These are phyloP conservation scores for Prosopis cineraria DNA, from an alignment of 306 rosid species.

Conservation along the genomic window DNA sequence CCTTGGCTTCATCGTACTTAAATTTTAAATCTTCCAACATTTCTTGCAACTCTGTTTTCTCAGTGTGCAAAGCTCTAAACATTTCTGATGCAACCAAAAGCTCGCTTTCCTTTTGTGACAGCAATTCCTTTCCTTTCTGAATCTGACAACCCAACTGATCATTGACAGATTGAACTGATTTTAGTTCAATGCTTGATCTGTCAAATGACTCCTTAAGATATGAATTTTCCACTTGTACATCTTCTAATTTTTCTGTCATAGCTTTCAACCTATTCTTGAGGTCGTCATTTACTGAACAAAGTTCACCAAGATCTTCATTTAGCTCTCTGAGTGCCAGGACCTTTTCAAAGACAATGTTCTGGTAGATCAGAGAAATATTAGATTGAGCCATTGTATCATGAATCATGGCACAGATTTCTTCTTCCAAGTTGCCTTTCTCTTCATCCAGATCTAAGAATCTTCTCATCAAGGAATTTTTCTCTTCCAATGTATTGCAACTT, in stretches of 20 bases:
- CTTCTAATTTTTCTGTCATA: conserved; percentile 52
- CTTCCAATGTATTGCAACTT: conserved; percentile 50
- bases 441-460: conserved; percentile 49
- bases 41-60: conserved; percentile 60
- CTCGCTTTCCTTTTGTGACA: conserved; percentile 60
- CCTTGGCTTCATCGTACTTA: conserved; percentile 53
- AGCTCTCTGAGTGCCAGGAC: conserved; percentile 54
- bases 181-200: conserved; percentile 55
- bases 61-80: conserved; percentile 41
- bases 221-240: conserved; percentile 48
- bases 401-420: conserved; percentile 56
- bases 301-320: conserved; percentile 50
- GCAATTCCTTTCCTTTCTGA: conserved; percentile 44
- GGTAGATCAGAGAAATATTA: conserved; percentile 62
- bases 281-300: conserved; percentile 44
- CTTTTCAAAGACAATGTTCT: conserved; percentile 54
- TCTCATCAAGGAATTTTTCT: conserved; percentile 55
- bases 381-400: conserved; percentile 61
- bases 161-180: conserved; percentile 48
- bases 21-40: conserved; percentile 51
- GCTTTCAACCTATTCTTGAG: conserved; percentile 63
- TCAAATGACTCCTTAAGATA: conserved; percentile 62
- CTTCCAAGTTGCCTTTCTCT: conserved; percentile 56
- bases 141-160: conserved; percentile 59
- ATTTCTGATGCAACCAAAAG: conserved; percentile 55